Conservation (phyloP, 2,329 filamentous ascomycete genomes). For the Colletotrichum phormii region DNA sequence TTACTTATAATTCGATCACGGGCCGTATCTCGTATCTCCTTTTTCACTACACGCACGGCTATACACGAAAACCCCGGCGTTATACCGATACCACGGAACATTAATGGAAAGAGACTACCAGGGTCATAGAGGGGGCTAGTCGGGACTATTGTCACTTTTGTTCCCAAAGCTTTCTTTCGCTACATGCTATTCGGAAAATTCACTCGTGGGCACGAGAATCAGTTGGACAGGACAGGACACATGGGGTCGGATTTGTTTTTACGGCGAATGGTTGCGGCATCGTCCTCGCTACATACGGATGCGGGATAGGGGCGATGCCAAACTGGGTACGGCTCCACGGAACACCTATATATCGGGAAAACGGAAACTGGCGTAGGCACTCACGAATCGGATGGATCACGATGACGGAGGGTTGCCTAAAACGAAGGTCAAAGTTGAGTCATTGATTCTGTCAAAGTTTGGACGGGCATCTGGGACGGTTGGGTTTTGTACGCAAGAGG, state of each 20-base stretch:
- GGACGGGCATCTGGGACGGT: neutral
- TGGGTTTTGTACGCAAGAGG: neutral
- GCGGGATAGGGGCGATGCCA: neutral
- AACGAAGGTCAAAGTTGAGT: neutral
- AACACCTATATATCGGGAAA: neutral
- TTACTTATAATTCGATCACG: neutral
- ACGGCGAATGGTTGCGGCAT: constrained; percentile 11
- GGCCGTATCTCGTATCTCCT: neutral
- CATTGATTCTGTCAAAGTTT: neutral
- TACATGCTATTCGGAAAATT: neutral
- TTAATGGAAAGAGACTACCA: constrained; percentile 19
- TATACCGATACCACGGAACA: constrained; percentile 18
- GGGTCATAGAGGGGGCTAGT: constrained; percentile 7
- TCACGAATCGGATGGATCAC: neutral
- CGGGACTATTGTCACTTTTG: neutral
- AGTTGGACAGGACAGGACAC: constrained; percentile 2
- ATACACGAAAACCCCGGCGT: neutral
- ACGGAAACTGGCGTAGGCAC: neutral
- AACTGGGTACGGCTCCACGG: neutral
- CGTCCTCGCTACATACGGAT: neutral
- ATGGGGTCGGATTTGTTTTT: neutral
- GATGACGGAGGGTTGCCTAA: neutral
- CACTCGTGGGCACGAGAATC: neutral
- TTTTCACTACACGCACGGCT: neutral
- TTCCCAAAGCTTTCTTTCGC: neutral